Conservation (phyloP, 78 protist species). For the Protostelium mycophagum region DNA sequence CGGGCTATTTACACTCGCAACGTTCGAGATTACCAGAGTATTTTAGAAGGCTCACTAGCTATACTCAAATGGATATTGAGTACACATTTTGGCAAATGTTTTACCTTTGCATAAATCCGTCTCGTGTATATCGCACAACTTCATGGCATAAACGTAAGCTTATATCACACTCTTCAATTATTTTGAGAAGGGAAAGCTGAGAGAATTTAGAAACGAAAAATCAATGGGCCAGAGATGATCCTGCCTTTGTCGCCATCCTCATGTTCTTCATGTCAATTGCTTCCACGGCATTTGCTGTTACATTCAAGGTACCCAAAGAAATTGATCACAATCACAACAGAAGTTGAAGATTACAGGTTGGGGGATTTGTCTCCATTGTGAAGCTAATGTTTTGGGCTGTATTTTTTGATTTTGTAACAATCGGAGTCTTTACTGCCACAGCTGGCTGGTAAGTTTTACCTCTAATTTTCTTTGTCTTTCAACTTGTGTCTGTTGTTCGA, state of each 20-base stretch:
- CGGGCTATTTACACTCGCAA: not conserved
- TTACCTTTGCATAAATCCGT: slow-evolving; percentile 65
- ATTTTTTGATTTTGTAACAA: slow-evolving; percentile 64
- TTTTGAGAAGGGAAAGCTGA: not conserved
- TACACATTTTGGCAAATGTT: slow-evolving; percentile 78
- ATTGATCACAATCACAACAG: too few relatives aligned
- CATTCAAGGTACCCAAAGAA: slow-evolving; percentile 22
- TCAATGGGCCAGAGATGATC: slow-evolving; percentile 97
- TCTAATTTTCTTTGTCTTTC: too few relatives aligned
- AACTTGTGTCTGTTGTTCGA: too few relatives aligned
- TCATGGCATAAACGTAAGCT: slow-evolving; percentile 71
- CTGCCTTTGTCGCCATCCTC: slow-evolving; percentile 84
- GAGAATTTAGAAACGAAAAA: slow-evolving; percentile 72
- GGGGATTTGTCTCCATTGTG: not conserved
- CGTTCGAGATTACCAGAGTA: slow-evolving; percentile 33
- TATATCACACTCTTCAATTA: not conserved
- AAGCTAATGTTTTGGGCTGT: slow-evolving; percentile 59
- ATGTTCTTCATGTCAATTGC: slow-evolving; percentile 60
- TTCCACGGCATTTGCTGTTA: slow-evolving; percentile 58
- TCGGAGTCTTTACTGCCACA: slow-evolving; percentile 67
- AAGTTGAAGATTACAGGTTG: not conserved
- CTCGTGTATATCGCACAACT: slow-evolving; percentile 62
- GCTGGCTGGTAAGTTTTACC: slow-evolving; percentile 30
- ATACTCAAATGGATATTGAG: slow-evolving; percentile 85
- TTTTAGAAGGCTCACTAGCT: slow-evolving; percentile 50